Conservation (phyloP, 345 rosid species). For the Populus deltoides region DNA sequence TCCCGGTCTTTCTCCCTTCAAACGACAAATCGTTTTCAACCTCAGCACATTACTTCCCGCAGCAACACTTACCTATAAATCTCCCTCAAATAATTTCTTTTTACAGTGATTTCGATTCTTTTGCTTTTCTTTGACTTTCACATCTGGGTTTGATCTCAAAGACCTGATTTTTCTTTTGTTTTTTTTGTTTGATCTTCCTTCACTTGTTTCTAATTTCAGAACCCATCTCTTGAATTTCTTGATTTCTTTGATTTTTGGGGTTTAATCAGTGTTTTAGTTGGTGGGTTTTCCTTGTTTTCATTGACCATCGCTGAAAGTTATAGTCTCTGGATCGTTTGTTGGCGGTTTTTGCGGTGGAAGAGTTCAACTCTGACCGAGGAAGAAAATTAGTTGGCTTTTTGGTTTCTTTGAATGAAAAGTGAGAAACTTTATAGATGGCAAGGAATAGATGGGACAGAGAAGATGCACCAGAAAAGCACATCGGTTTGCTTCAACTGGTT, state of each 20-base stretch:
- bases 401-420: background rate
- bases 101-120: background rate
- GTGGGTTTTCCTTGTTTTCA: background rate
- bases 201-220: background rate
- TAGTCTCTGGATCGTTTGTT: background rate
- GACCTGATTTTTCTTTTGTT: background rate
- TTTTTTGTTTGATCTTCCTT: background rate
- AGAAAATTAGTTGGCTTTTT: background rate
- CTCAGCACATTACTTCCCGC: background rate
- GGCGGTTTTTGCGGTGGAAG: background rate
- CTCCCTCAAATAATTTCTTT: background rate
- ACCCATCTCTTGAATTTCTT: background rate
- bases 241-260: background rate
- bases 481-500: slow-evolving; percentile 61
- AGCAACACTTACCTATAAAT: background rate
- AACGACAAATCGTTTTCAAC: background rate
- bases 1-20: background rate
- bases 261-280: background rate
- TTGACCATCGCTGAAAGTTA: background rate
- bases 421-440: slow-evolving; percentile 25
- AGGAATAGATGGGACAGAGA: slow-evolving; percentile 51
- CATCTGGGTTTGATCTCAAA: background rate
- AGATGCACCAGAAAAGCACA: slow-evolving; percentile 26
- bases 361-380: background rate
- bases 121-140: background rate